Evolutionary conservation across 1,284 basidiomycete species (phyloP), one percentile per base, ranked within the genome.

Genomic region (Rhodotorula glutinis): DNA sequence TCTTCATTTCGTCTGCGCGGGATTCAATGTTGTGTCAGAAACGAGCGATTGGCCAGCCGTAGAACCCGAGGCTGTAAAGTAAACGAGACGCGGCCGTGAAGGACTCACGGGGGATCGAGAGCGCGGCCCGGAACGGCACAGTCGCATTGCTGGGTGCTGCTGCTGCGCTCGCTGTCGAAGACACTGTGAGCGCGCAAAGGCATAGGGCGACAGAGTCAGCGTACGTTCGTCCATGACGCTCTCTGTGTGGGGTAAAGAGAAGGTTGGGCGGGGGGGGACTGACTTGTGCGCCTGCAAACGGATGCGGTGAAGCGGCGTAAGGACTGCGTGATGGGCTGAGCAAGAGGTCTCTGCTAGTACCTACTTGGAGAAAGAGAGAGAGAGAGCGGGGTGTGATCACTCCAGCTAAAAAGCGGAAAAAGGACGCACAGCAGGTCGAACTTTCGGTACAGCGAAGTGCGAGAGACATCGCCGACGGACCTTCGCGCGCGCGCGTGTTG

Each of bases 1-100:
- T 68, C 52, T 57, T 60, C 29, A 68, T 65, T 59, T 68, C 66
- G 53, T 64, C 66, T 68, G 59, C n/a, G 19, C 21, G 33, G 11
- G 52, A 40, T 43, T 10, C 41, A 17, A 17, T 17, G 41, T 43
- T 17, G 17, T 43, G 41, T 43, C 41, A n/a, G n/a, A n/a, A n/a
- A n/a, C n/a, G n/a, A n/a, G n/a, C n/a, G n/a, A n/a, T n/a, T n/a
- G n/a, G n/a, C n/a, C n/a, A n/a, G n/a, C n/a, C n/a, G n/a, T n/a
- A n/a, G n/a, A n/a, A n/a, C n/a, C n/a, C 41, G 41, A 43, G 17
- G 41, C 9, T 43, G 41, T 38, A 38, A 11, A 38, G 33, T 38
- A 2, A 8, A n/a, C n/a, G n/a, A n/a, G n/a, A n/a, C 4, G 4
- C 49, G 4, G 49, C 25, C 13, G 1, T 25, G 53, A 38, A 30